These are phyloP conservation scores for Chytriomyces hyalinus DNA, from an alignment of 192 early-diverging fungal species.

Conservation along the genomic window DNA sequence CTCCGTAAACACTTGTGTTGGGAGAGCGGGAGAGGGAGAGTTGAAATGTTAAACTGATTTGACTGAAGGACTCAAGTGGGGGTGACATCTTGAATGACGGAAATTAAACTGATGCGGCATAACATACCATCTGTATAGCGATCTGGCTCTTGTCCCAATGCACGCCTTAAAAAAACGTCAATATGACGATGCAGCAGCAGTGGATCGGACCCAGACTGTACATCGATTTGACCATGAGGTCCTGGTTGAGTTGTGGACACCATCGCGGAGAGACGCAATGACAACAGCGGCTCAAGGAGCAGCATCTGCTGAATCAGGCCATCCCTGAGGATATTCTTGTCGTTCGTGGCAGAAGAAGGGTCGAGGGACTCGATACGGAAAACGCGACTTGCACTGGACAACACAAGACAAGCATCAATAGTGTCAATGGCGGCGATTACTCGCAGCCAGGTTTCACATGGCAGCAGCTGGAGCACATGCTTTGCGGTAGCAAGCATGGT, in stretches of 20 bases:
- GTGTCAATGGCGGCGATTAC: not conserved
- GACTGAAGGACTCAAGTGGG: not conserved
- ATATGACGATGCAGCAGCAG: slow-evolving; percentile 30
- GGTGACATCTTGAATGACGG: too few species aligned
- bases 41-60: not conserved
- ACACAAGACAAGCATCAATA: not conserved
- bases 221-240: not conserved
- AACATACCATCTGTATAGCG: slow-evolving; percentile 32
- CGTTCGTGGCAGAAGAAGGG: not conserved
- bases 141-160: slow-evolving; percentile 31
- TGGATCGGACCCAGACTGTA: not conserved
- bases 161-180: slow-evolving; percentile 27
- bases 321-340: not conserved
- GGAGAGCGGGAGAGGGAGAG: not conserved
- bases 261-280: not conserved
- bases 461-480: not conserved
- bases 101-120: not conserved
- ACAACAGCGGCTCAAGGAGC: not conserved
- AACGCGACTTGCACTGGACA: not conserved
- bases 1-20: slow-evolving; percentile 6
- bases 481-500: not conserved
- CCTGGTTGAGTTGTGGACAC: not conserved
- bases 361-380: not conserved
- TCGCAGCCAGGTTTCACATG: not conserved
- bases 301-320: not conserved